A percentile compares a stretch with the other conserved stretches of the same genome.
Evolutionary conservation across 257 asterid genomes (phyloP).

Genomic region (Coffea canephora): DNA sequence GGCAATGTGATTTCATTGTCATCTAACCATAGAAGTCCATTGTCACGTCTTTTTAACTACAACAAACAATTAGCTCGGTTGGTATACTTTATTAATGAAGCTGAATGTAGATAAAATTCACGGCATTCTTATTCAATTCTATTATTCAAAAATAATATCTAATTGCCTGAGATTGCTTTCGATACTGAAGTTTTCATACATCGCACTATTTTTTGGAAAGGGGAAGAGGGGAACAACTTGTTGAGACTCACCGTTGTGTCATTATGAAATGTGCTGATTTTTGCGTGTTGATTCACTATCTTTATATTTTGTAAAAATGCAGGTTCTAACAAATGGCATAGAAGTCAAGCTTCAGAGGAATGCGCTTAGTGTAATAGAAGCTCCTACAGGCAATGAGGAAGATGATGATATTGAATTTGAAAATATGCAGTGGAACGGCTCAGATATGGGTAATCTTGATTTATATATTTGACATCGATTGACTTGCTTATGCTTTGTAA

Average conservation of each 20-base stretch:
- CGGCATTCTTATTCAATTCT: neutral
- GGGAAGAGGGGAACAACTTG: neutral
- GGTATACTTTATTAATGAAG: neutral
- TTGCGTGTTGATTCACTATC: neutral
- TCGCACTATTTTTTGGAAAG: neutral
- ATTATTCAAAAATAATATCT: neutral
- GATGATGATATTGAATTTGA: slow-evolving; percentile 74
- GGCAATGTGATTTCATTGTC: neutral
- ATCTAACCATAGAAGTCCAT: neutral
- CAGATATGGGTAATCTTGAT: slow-evolving; percentile 47
- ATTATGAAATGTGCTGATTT: neutral
- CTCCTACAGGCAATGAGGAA: slow-evolving; percentile 91
- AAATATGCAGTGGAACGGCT: slow-evolving; percentile 63
- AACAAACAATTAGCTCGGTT: neutral
- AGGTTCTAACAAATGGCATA: slow-evolving; percentile 92
- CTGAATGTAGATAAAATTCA: neutral
- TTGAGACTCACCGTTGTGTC: neutral
- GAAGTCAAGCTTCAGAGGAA: slow-evolving; percentile 94
- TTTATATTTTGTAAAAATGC: slow-evolving; percentile 12
- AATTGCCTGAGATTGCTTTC: neutral
- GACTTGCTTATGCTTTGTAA: neutral
- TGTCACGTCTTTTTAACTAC: neutral
- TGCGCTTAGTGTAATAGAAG: slow-evolving; percentile 84
- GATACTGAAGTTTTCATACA: neutral
- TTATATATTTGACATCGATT: neutral